Evolutionary conservation across 2,329 filamentous ascomycete species (phyloP).

Genomic region (Colletotrichum graminicola): DNA sequence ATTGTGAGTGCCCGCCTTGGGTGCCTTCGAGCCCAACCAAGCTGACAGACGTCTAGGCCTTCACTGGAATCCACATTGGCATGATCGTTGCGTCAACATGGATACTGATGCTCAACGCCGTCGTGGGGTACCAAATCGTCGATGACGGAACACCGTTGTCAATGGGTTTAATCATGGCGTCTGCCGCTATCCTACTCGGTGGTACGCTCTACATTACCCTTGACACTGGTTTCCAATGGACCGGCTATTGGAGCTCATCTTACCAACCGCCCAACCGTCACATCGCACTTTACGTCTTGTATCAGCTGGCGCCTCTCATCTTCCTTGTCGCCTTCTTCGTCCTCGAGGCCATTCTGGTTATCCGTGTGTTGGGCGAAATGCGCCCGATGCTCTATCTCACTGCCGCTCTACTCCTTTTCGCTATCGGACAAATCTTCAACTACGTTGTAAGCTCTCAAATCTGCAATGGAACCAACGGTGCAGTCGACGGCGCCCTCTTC

Average conservation of each 20-base stretch:
- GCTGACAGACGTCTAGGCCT: constrained; percentile 67
- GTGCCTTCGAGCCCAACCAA: not conserved
- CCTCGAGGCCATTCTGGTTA: constrained; percentile 85
- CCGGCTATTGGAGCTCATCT: constrained; percentile 78
- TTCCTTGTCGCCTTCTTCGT: constrained; percentile 91
- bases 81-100: constrained; percentile 89
- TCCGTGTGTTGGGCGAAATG: constrained; percentile 86
- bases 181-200: constrained; percentile 80
- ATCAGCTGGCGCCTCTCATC: constrained; percentile 88
- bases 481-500: constrained; percentile 94
- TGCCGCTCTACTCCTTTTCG: constrained; percentile 83
- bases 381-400: constrained; percentile 93
- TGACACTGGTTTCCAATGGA: constrained; percentile 91
- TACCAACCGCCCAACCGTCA: constrained; percentile 72
- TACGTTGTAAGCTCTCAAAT: constrained; percentile 94
- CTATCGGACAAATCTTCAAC: constrained; percentile 94
- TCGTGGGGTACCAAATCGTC: constrained; percentile 92
- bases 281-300: constrained; percentile 92
- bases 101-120: constrained; percentile 91
- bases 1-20: constrained; percentile 68
- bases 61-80: constrained; percentile 90
- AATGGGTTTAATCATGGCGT: constrained; percentile 78
- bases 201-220: constrained; percentile 96
- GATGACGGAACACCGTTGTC: constrained; percentile 94
- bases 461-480: constrained; percentile 83